Conservation (phyloP, 352 stramenopile genomes). For the Phytophthora aleatoria region DNA sequence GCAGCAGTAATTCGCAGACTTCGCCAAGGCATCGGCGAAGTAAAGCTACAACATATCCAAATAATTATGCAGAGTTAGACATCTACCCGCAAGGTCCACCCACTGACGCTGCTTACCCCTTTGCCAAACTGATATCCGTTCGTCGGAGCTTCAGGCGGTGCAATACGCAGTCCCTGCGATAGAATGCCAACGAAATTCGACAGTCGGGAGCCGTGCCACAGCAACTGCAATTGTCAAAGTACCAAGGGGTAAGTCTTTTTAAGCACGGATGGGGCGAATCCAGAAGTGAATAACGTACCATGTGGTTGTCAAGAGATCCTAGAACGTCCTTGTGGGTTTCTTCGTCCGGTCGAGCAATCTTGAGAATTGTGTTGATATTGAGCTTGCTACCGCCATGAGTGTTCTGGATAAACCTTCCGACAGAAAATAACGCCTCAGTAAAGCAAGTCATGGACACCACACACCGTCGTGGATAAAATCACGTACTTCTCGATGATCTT, state of each 20-base stretch:
- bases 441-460: not conserved
- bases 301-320: constrained; percentile 57
- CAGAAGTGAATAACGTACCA: constrained; percentile 25
- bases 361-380: constrained; percentile 57
- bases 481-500: constrained; percentile 54
- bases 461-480: not conserved
- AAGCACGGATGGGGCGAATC: not conserved
- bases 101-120: constrained; percentile 39
- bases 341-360: constrained; percentile 50
- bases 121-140: constrained; percentile 81
- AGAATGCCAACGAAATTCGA: constrained; percentile 77
- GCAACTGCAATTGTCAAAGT: constrained; percentile 27
- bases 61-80: not conserved
- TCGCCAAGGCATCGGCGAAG: constrained; percentile 66
- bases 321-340: constrained; percentile 45
- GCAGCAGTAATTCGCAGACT: constrained; percentile 66
- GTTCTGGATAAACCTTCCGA: constrained; percentile 55
- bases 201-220: constrained; percentile 64
- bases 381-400: constrained; percentile 52
- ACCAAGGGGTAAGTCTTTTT: not conserved
- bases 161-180: constrained; percentile 67
- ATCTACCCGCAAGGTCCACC: not conserved
- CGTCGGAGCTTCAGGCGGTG: constrained; percentile 63
- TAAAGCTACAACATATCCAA: constrained; percentile 51
- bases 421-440: constrained; percentile 2